A percentile compares a stretch with the other conserved stretches of the same genome.
These are phyloP conservation scores for Solanum hybrid DNA, from an alignment of 305 asterid species.

Conservation along the genomic window DNA sequence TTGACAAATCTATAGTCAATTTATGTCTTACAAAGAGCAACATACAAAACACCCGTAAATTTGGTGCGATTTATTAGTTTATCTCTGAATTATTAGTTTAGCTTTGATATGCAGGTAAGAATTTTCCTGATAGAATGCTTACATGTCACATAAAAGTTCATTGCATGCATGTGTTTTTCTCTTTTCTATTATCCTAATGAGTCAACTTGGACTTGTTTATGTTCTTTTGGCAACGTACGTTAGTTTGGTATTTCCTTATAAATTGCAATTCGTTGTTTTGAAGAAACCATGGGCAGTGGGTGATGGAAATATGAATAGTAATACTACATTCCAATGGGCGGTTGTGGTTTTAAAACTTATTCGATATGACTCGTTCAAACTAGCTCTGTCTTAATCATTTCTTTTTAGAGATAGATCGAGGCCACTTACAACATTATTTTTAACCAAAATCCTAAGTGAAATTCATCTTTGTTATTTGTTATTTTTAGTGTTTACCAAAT, in stretches of 20 bases:
- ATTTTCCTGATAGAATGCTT: slow-evolving; percentile 20
- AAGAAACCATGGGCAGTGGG: slow-evolving; percentile 24
- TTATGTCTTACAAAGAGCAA: not conserved
- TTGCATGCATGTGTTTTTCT: slow-evolving; percentile 24
- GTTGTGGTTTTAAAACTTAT: not conserved
- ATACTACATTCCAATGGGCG: not conserved
- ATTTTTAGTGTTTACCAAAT: not conserved
- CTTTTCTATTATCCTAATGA: slow-evolving; percentile 5
- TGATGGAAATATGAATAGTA: not conserved
- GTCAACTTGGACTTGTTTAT: slow-evolving; percentile 22
- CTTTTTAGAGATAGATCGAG: not conserved
- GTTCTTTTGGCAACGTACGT: not conserved
- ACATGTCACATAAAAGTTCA: not conserved
- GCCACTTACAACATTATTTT: not conserved
- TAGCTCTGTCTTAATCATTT: not conserved
- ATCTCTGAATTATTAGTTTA: too few species aligned
- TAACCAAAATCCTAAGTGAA: not conserved
- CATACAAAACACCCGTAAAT: not conserved
- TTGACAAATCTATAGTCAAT: slow-evolving; percentile 8
- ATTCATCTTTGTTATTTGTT: not conserved
- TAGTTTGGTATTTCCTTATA: not conserved
- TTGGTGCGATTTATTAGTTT: not conserved
- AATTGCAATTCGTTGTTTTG: slow-evolving; percentile 15
- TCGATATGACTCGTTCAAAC: not conserved
- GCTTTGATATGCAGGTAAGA: not conserved